phyloP scores from a whole-genome alignment of 495 filamentous ascomycete species.

The Staphylotrichum tortipilum region DNA sequence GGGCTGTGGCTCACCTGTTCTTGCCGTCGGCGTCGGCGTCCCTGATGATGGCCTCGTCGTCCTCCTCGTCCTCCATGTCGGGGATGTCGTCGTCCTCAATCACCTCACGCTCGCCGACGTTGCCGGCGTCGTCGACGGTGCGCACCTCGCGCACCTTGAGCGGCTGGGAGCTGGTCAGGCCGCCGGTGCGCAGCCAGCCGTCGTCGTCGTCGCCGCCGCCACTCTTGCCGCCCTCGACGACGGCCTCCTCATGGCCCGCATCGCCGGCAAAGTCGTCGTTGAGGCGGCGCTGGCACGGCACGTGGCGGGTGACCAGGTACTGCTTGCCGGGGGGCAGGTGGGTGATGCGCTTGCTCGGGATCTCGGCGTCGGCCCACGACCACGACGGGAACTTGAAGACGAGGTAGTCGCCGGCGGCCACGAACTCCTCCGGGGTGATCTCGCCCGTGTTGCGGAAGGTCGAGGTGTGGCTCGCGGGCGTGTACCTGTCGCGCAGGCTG shows the following conservation, averaged over 20 bases:
- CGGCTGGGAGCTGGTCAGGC: constrained; percentile 60
- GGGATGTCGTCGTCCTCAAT: constrained; percentile 83
- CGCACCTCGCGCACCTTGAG: constrained; percentile 69
- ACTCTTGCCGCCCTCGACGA: constrained; percentile 64
- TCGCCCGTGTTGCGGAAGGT: constrained; percentile 90
- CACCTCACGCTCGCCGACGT: constrained; percentile 63
- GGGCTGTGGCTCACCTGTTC: constrained; percentile 55
- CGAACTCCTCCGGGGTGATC: constrained; percentile 96
- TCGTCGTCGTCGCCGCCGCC: constrained; percentile 82
- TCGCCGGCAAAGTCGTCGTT: constrained; percentile 90
- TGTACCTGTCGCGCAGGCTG: constrained; percentile 78
- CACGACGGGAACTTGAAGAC: constrained; percentile 99
- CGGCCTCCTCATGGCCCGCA: constrained; percentile 71
- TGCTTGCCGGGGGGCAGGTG: constrained; percentile 89
- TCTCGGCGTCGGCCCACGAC: constrained; percentile 90
- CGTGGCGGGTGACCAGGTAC: constrained; percentile 87
- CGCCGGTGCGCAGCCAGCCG: constrained; percentile 86
- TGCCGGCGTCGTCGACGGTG: constrained; percentile 73
- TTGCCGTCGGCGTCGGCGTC: constrained; percentile 55
- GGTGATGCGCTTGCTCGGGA: constrained; percentile 60
- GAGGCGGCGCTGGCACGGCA: constrained; percentile 83
- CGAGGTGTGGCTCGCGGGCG: constrained; percentile 77
- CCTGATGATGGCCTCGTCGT: constrained; percentile 92
- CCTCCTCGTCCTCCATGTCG: constrained; percentile 97
- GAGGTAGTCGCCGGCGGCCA: constrained; percentile 92